Percentiles rank a stretch among this genome's conserved stretches.
Evolutionary conservation across 192 early-diverging fungal species (phyloP).

Genomic region (Coemansia reversa): DNA sequence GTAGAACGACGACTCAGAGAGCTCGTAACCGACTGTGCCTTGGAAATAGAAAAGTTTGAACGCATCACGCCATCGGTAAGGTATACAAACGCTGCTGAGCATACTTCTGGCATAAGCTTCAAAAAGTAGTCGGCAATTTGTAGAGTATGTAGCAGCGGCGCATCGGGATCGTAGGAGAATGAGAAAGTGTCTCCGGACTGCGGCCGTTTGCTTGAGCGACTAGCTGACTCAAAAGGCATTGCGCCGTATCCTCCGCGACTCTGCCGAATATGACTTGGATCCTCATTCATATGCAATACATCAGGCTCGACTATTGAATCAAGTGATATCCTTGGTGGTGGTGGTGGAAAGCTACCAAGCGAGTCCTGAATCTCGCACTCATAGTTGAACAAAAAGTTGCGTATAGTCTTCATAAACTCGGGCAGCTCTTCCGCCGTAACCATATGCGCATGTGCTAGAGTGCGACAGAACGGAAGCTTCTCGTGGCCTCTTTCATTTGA

Average conservation of each 20-base stretch:
- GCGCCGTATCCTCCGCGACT: constrained; percentile 2
- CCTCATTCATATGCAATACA: not conserved
- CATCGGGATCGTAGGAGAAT: constrained; percentile 42
- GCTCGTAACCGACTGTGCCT: constrained; percentile 53
- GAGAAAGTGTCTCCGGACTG: constrained; percentile 42
- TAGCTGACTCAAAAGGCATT: constrained; percentile 19
- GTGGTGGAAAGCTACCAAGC: constrained; percentile 51
- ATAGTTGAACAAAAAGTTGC: constrained; percentile 55
- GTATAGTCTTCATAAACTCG: constrained; percentile 42
- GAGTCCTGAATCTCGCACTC: constrained; percentile 47
- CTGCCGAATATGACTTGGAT: constrained; percentile 5
- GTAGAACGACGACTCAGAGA: constrained; percentile 59
- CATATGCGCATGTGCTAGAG: constrained; percentile 44
- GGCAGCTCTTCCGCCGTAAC: constrained; percentile 38
- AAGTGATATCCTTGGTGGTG: constrained; percentile 39
- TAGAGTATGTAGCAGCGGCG: constrained; percentile 46
- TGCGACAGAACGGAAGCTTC: constrained; percentile 55
- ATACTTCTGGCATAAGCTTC: constrained; percentile 51
- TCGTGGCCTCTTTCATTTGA: constrained; percentile 31
- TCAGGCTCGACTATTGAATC: not conserved
- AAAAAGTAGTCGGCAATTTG: constrained; percentile 56
- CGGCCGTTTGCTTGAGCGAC: constrained; percentile 19
- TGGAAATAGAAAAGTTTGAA: constrained; percentile 65
- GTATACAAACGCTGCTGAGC: constrained; percentile 57
- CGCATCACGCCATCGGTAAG: constrained; percentile 76